These are phyloP conservation scores for Cladophialophora yegresii DNA, from an alignment of 2,329 filamentous ascomycete genomes.

Conservation along the genomic window DNA sequence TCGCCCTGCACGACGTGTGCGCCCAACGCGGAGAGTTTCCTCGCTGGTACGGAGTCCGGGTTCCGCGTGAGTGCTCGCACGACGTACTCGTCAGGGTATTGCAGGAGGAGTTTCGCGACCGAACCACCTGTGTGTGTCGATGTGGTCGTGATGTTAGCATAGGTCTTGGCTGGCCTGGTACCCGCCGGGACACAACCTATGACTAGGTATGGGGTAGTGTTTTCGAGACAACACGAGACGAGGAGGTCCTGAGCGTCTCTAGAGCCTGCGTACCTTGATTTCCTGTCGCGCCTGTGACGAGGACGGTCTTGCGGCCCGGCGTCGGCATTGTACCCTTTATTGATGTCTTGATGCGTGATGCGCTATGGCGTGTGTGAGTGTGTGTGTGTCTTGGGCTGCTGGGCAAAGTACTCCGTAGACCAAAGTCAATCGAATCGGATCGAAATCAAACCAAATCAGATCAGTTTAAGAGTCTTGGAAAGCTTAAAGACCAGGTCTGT, in stretches of 20 bases:
- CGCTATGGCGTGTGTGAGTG: neutral
- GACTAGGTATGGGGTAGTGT: too few species aligned
- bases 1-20: slow-evolving; percentile 38
- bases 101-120: slow-evolving; percentile 38
- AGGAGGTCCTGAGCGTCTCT: neutral
- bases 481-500: neutral
- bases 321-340: neutral
- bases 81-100: slow-evolving; percentile 34
- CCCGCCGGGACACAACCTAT: too few species aligned
- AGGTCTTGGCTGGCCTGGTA: too few species aligned
- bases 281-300: slow-evolving; percentile 14
- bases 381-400: neutral
- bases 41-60: slow-evolving; percentile 33
- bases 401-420: too few species aligned
- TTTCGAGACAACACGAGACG: too few species aligned
- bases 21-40: slow-evolving; percentile 34
- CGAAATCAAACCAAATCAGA: too few species aligned
- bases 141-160: neutral
- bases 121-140: slow-evolving; percentile 36
- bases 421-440: too few species aligned
- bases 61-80: slow-evolving; percentile 39
- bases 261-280: slow-evolving; percentile 19
- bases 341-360: neutral
- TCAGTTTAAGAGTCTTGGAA: neutral
- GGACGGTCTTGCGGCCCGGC: slow-evolving; percentile 1